These are phyloP conservation scores for Echinosophora koreensis DNA, from an alignment of 306 rosid genomes.

Conservation along the genomic window DNA sequence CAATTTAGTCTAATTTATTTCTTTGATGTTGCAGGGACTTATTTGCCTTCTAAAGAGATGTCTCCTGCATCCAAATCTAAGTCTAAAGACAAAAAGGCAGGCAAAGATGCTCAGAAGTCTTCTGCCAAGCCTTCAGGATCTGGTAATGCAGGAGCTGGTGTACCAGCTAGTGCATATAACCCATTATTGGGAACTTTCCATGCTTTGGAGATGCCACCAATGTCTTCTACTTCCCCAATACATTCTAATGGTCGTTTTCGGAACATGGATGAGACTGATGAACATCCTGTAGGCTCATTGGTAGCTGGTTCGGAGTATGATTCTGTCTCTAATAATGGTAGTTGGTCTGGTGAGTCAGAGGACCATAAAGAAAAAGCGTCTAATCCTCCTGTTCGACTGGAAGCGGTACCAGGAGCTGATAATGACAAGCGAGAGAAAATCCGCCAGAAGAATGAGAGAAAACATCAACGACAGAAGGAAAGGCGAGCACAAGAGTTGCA, in stretches of 20 bases:
- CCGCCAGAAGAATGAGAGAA: constrained; percentile 87
- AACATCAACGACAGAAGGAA: constrained; percentile 96
- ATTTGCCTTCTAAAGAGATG: constrained; percentile 56
- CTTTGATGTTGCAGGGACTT: constrained; percentile 50
- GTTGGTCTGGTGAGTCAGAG: constrained; percentile 96
- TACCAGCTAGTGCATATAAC: constrained; percentile 84
- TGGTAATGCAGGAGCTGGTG: constrained; percentile 65
- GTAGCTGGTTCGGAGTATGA: constrained; percentile 73
- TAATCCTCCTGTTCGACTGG: constrained; percentile 60
- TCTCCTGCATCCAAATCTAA: constrained; percentile 83
- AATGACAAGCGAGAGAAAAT: constrained; percentile 87
- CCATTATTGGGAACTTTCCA: constrained; percentile 89
- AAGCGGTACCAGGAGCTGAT: constrained; percentile 84
- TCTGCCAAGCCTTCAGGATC: constrained; percentile 66
- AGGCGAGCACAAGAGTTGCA: constrained; percentile 89
- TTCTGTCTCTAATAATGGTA: constrained; percentile 88
- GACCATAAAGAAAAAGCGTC: constrained; percentile 77
- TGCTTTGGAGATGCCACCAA: constrained; percentile 62
- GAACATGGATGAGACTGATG: constrained; percentile 87
- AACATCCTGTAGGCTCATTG: constrained; percentile 64
- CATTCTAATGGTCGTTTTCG: constrained; percentile 78
- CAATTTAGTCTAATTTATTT: constrained; percentile 30
- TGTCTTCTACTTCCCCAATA: constrained; percentile 56
- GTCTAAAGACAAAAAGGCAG: constrained; percentile 78
- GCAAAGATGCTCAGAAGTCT: constrained; percentile 70